These are phyloP conservation scores for Clonostachys byssicola DNA, from an alignment of 2,329 filamentous ascomycete species.

Conservation along the genomic window DNA sequence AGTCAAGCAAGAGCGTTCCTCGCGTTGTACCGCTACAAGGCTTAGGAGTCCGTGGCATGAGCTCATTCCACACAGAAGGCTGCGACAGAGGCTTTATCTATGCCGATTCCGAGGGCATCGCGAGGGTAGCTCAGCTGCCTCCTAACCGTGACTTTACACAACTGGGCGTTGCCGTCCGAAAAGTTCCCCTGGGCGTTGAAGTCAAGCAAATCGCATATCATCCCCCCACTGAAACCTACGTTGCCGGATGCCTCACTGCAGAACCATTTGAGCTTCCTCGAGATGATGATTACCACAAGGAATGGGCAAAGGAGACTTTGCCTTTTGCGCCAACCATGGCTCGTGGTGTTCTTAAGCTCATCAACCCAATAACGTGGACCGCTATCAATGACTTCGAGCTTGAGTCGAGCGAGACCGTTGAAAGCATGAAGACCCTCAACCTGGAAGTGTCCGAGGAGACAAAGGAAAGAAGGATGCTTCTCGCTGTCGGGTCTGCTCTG, in stretches of 20 bases:
- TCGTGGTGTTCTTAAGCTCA: slow-evolving; percentile 70
- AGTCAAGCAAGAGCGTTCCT: slow-evolving; percentile 73
- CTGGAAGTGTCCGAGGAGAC: slow-evolving; percentile 90
- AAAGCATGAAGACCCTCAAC: slow-evolving; percentile 77
- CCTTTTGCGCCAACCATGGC: slow-evolving; percentile 63
- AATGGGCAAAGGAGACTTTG: slow-evolving; percentile 72
- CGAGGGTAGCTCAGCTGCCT: slow-evolving; percentile 72
- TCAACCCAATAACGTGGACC: slow-evolving; percentile 73
- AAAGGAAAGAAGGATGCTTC: slow-evolving; percentile 76
- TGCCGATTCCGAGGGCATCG: slow-evolving; percentile 66
- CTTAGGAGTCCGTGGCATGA: slow-evolving; percentile 65
- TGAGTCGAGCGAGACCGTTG: slow-evolving; percentile 70
- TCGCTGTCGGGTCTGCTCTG: slow-evolving; percentile 81
- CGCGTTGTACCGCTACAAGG: slow-evolving; percentile 71
- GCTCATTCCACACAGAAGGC: slow-evolving; percentile 69
- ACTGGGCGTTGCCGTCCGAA: slow-evolving; percentile 70
- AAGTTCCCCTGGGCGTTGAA: slow-evolving; percentile 66
- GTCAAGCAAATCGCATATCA: slow-evolving; percentile 75
- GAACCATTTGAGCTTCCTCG: slow-evolving; percentile 80
- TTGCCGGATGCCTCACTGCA: slow-evolving; percentile 63
- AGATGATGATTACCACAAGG: slow-evolving; percentile 78
- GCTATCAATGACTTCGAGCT: slow-evolving; percentile 74
- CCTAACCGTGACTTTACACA: slow-evolving; percentile 64
- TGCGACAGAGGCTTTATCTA: slow-evolving; percentile 84
- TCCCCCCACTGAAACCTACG: slow-evolving; percentile 68